Percentiles rank a stretch among this genome's conserved stretches.
phyloP scores from a whole-genome alignment of 352 stramenopile species.

The Phytophthora pisi region DNA sequence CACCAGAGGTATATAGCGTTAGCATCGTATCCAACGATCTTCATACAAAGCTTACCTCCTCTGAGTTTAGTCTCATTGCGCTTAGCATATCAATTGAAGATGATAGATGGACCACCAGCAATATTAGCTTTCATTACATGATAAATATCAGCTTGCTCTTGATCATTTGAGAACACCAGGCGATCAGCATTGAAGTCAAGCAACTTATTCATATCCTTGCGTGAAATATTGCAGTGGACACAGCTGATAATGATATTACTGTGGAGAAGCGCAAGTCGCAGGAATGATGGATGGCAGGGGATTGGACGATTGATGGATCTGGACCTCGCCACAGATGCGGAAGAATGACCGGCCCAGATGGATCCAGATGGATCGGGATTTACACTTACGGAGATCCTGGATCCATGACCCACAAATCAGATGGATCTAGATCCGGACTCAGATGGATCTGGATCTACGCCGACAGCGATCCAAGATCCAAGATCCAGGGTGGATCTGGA shows the following conservation, averaged over 20 bases:
- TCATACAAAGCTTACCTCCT: conserved; percentile 25
- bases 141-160: conserved; percentile 3
- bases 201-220: conserved; percentile 16
- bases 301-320: no score
- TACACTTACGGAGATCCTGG: no score
- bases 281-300: no score
- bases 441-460: no score
- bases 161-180: background rate
- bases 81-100: conserved; percentile 7
- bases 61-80: conserved; percentile 27
- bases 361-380: no score
- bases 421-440: no score
- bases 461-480: no score
- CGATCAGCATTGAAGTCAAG: conserved; percentile 17
- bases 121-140: conserved; percentile 5
- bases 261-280: no score
- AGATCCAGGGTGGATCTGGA: no score
- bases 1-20: conserved; percentile 42
- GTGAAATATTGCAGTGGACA: conserved; percentile 13
- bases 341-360: no score
- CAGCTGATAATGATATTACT: conserved; percentile 26
- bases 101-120: conserved; percentile 1
- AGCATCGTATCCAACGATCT: conserved; percentile 37
- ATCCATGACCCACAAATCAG: no score
- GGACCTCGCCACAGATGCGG: no score